Base-by-base conservation (phyloP, 225 moss, liverwort and hornwort genomes). In the Pleurozium schreberi region DNA sequence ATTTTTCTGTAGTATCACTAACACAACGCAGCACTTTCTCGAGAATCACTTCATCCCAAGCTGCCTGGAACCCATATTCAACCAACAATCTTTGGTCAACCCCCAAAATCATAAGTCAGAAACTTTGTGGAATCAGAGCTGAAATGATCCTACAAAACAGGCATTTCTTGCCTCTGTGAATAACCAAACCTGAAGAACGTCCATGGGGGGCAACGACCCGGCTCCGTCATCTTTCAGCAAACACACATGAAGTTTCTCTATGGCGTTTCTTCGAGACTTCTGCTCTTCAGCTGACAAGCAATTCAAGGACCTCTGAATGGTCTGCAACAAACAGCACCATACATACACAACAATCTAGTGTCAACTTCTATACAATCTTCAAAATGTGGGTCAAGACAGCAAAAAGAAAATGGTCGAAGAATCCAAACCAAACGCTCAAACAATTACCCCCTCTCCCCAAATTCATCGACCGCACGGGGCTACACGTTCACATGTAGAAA, bases 1-100 rank as follows among this genome's bases (percentile, higher is more conserved):
- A 98, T 93, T 96, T 98, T 89, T 98, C 98, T n/a, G 93, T 91
- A 33, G 94, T 80, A 68, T 98, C 98, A 93, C 91, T 90, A 40
- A 98, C 88, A 67, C 83, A 88, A 81, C 87, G 91, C 33, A 95
- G 86, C 62, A 98, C 94, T 83, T 93, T 88, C 62, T 89, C 93
- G 38, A 96, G 84, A 77, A 98, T 93, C 69, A 75, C 85, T 88
- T 95, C 93, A 84, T 98, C 95, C 98, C 98, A 98, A 60, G 95
- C 96, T 88, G 88, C 95, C 96, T 98, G 94, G 74, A 73, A 81
- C 67, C 65, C 79, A 75, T 3, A 58, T 33, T 59, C 85, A 80
- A 85, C 42, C 62, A 85, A 53, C 50, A 75, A 88, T 30, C 45
- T 52, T 28, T 34, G 65, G 67, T 84, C 83, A 92, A 70, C 27